Conservation (phyloP, 345 rosid species). For the Citrus unshiu region DNA sequence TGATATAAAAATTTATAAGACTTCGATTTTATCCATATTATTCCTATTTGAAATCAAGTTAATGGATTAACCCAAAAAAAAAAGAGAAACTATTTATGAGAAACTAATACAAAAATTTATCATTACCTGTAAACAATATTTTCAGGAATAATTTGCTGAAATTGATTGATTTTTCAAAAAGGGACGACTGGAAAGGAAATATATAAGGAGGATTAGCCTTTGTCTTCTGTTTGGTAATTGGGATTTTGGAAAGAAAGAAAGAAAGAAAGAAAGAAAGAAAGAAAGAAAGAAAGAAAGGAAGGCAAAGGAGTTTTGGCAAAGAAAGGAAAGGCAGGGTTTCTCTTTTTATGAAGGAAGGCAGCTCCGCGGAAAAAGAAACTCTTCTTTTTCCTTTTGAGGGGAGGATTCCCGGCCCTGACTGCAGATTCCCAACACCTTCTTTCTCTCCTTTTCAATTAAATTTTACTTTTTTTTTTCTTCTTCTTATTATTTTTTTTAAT, state of each 20-base stretch:
- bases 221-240: too few species aligned
- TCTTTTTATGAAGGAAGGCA: not conserved
- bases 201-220: not conserved
- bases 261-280: not conserved
- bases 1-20: not conserved
- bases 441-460: not conserved
- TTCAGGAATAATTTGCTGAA: not conserved
- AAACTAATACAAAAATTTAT: too few species aligned
- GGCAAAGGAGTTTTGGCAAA: not conserved
- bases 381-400: not conserved
- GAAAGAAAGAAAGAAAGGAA: not conserved
- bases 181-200: not conserved
- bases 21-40: too few species aligned
- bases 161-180: not conserved
- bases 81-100: too few species aligned
- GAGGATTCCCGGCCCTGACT: slow-evolving; percentile 7
- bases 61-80: too few species aligned
- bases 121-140: not conserved
- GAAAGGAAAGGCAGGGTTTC: not conserved
- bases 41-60: too few species aligned
- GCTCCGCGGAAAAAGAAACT: not conserved
- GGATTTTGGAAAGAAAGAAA: not conserved
- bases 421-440: slow-evolving; percentile 39
- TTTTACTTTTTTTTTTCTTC: not conserved
- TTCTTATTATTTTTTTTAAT: too few species aligned